Evolutionary conservation across 1,139 yeast genomes (phyloP).

Genomic region (Saccharomyces uvarum): DNA sequence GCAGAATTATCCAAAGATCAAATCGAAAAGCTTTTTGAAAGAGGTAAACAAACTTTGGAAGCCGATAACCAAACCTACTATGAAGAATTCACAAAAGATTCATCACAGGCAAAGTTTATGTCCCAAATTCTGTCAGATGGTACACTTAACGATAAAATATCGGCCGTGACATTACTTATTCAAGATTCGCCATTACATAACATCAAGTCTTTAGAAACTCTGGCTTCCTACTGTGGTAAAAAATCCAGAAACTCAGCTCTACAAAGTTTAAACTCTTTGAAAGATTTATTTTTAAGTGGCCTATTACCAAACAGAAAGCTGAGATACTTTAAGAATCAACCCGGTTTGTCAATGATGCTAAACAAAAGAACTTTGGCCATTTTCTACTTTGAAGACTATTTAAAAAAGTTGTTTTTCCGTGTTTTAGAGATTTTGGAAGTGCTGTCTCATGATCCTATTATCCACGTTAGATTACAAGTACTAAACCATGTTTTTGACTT

Average conservation of each 20-base stretch:
- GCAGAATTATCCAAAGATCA: slow-evolving; percentile 44
- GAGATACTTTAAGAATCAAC: slow-evolving; percentile 70
- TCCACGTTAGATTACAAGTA: slow-evolving; percentile 75
- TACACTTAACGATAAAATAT: slow-evolving; percentile 90
- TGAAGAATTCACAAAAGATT: slow-evolving; percentile 70
- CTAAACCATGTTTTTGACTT: slow-evolving; percentile 73
- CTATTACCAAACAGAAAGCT: slow-evolving; percentile 82
- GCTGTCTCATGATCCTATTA: slow-evolving; percentile 84
- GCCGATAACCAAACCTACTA: slow-evolving; percentile 65
- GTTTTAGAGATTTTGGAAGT: slow-evolving; percentile 53
- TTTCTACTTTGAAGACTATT: slow-evolving; percentile 82
- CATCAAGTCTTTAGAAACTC: slow-evolving; percentile 69
- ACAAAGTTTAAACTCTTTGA: slow-evolving; percentile 81
- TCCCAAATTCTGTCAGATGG: slow-evolving; percentile 85
- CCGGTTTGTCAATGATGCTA: slow-evolving; percentile 43
- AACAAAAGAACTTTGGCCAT: slow-evolving; percentile 54
- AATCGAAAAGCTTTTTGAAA: slow-evolving; percentile 50
- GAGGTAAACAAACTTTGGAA: slow-evolving; percentile 61
- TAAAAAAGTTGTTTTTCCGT: slow-evolving; percentile 70
- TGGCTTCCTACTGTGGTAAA: slow-evolving; percentile 74
- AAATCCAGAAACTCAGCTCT: slow-evolving; percentile 90
- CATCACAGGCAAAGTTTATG: slow-evolving; percentile 83
- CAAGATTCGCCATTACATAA: slow-evolving; percentile 96
- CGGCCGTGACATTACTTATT: slow-evolving; percentile 82
- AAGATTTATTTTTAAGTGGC: slow-evolving; percentile 74